phyloP scores from a whole-genome alignment of 169 alveolate genomes.

The Cryptosporidium meleagridis region DNA sequence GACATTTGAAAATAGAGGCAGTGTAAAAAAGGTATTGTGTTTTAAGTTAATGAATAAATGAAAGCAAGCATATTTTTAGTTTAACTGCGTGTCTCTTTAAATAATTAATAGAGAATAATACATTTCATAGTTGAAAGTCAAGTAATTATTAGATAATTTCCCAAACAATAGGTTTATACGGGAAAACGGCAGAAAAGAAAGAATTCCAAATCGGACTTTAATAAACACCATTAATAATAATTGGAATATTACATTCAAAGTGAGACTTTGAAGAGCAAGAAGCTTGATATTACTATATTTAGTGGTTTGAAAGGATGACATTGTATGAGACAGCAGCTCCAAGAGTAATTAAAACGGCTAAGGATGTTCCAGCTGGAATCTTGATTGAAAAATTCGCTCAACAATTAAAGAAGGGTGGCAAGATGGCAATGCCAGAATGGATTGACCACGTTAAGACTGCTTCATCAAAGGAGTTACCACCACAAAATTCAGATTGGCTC shows the following conservation, averaged over 20 bases:
- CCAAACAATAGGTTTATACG: neutral
- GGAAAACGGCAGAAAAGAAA: neutral
- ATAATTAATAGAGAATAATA: neutral
- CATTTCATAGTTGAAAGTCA: neutral
- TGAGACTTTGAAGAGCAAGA: neutral
- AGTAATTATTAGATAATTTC: neutral
- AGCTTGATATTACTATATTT: conserved; percentile 1
- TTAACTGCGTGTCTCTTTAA: neutral
- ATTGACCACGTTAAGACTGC: conserved; percentile 94
- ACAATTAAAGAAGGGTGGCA: conserved; percentile 93
- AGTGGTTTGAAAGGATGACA: conserved; percentile 43
- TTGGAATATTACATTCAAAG: conserved; percentile 6
- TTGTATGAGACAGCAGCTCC: conserved; percentile 75
- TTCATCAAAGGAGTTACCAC: conserved; percentile 93
- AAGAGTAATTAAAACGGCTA: conserved; percentile 83
- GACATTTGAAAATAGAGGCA: neutral
- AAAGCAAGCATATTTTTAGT: neutral
- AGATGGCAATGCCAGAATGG: conserved; percentile 96
- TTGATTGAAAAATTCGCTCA: conserved; percentile 94
- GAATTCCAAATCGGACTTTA: neutral
- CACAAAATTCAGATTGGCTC: conserved; percentile 96
- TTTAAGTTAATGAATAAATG: neutral
- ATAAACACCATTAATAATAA: neutral
- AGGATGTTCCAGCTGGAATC: conserved; percentile 95
- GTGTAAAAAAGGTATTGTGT: too few relatives aligned